phyloP scores from a whole-genome alignment of 2,329 filamentous ascomycete species.

The Phyllosticta paracitricarpa region DNA sequence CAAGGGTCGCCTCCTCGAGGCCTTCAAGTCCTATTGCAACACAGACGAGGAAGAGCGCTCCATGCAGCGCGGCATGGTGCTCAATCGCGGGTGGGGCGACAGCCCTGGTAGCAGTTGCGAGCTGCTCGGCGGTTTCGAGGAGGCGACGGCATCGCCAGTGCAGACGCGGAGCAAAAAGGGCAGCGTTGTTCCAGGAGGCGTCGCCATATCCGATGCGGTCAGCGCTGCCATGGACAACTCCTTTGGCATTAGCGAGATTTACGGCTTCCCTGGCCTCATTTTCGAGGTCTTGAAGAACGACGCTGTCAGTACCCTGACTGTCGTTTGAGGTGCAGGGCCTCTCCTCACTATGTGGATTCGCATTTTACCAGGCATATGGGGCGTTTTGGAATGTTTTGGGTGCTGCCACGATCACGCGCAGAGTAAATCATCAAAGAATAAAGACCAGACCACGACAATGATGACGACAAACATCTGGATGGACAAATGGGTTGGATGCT shows the following conservation, averaged over 20 bases:
- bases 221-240: slow-evolving; percentile 38
- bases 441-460: too few species aligned
- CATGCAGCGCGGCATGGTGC: slow-evolving; percentile 59
- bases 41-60: slow-evolving; percentile 44
- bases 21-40: slow-evolving; percentile 59
- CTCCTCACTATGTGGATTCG: neutral
- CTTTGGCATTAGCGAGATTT: slow-evolving; percentile 70
- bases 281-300: slow-evolving; percentile 96
- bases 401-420: too few species aligned
- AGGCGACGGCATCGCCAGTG: slow-evolving; percentile 25
- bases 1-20: slow-evolving; percentile 55
- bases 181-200: slow-evolving; percentile 20
- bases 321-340: slow-evolving; percentile 50
- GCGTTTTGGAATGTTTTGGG: neutral
- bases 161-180: slow-evolving; percentile 19
- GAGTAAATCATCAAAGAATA: too few species aligned
- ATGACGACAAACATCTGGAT: too few species aligned
- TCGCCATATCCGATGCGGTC: slow-evolving; percentile 17
- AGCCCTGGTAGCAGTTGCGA: slow-evolving; percentile 86
- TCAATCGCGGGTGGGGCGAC: slow-evolving; percentile 85
- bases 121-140: slow-evolving; percentile 56
- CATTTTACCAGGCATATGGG: neutral
- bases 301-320: slow-evolving; percentile 76
- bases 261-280: slow-evolving; percentile 84
- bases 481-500: too few species aligned